These are phyloP conservation scores for Leccinum pachyderme DNA, from an alignment of 1,284 basidiomycete genomes.

Conservation along the genomic window DNA sequence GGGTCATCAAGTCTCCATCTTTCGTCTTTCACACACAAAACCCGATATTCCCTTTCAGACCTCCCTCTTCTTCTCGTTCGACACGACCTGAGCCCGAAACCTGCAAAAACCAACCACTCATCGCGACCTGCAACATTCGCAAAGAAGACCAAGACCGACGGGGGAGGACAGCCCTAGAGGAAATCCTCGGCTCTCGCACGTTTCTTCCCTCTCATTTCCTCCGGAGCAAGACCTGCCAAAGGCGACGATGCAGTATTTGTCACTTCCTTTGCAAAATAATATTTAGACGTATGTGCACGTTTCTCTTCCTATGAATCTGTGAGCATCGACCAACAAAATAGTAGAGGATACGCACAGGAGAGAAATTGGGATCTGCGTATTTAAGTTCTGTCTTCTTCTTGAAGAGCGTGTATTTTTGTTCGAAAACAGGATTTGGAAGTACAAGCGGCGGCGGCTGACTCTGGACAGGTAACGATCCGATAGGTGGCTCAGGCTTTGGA, in stretches of 20 bases:
- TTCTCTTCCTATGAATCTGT: conserved; percentile 65
- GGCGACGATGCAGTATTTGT: conserved; percentile 27
- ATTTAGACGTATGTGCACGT: conserved; percentile 72
- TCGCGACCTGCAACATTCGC: conserved; percentile 27
- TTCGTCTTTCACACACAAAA: conserved; percentile 1
- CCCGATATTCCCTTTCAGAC: neutral
- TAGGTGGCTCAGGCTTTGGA: conserved; percentile 18
- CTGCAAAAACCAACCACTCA: conserved; percentile 32
- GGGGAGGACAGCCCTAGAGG: conserved; percentile 40
- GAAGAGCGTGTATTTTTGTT: conserved; percentile 67
- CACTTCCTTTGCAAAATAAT: conserved; percentile 54
- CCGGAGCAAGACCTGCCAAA: conserved; percentile 31
- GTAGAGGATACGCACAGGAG: conserved; percentile 49
- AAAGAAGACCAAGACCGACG: conserved; percentile 33
- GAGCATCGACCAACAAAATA: neutral
- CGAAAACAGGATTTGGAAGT: conserved; percentile 55
- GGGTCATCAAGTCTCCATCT: conserved; percentile 28
- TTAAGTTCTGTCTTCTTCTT: conserved; percentile 79
- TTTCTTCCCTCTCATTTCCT: conserved; percentile 73
- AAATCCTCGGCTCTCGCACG: conserved; percentile 78
- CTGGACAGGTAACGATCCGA: conserved; percentile 20
- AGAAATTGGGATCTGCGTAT: conserved; percentile 75
- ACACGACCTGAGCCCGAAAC: conserved; percentile 28
- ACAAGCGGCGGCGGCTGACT: conserved; percentile 39
- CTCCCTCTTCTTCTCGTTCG: conserved; percentile 6